phyloP scores from a whole-genome alignment of 108 stramenopile genomes.

The Cyclotella baltica region DNA sequence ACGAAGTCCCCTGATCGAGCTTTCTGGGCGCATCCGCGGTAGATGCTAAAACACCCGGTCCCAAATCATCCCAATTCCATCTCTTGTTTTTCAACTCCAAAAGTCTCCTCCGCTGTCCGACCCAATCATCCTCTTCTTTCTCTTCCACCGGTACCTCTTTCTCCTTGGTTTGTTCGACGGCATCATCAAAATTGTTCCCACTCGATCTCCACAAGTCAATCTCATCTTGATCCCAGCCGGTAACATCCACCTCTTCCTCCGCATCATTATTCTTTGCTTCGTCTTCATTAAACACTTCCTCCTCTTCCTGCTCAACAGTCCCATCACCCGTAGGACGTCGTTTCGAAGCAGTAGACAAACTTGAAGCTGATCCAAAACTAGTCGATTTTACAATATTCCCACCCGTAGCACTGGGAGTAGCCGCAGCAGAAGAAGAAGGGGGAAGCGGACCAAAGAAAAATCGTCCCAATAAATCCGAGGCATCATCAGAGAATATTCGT shows the following conservation, averaged over 20 bases:
- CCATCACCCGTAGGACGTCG: no score
- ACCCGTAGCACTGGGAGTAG: background rate
- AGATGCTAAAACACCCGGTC: background rate
- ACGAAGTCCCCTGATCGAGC: background rate
- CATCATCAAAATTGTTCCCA: background rate
- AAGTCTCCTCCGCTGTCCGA: constrained; percentile 16
- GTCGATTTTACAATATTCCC: background rate
- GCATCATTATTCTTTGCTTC: background rate
- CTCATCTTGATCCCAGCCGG: constrained; percentile 60
- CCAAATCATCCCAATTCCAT: constrained; percentile 41
- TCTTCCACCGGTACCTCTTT: constrained; percentile 1
- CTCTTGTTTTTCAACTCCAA: constrained; percentile 24
- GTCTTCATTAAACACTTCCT: background rate
- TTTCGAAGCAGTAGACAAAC: constrained; percentile 26
- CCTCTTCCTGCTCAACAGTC: background rate
- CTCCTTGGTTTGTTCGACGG: background rate
- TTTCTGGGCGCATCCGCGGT: background rate
- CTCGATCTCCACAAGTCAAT: constrained; percentile 48
- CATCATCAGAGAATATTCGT: constrained; percentile 44
- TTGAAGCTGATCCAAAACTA: constrained; percentile 36
- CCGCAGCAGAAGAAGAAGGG: background rate
- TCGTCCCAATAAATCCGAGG: constrained; percentile 45
- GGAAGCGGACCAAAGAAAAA: constrained; percentile 44
- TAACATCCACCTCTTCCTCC: background rate
- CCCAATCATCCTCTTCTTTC: constrained; percentile 28